Conservation (phyloP, 2,329 filamentous ascomycete species). For the Stagonosporopsis rhizophila region DNA sequence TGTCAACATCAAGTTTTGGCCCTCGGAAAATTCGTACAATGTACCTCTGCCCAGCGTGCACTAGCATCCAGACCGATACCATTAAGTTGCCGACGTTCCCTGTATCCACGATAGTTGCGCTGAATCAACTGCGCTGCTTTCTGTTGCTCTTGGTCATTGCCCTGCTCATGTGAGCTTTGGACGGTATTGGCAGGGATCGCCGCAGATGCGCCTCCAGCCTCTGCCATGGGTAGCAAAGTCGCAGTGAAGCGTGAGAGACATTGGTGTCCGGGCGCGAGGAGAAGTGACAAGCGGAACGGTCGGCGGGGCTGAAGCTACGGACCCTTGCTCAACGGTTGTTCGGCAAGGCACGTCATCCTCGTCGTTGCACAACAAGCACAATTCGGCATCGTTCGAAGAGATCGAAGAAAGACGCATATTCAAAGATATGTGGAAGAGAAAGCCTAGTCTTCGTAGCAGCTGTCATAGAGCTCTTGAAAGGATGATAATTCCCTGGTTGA, state of each 20-base stretch:
- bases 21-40: background rate
- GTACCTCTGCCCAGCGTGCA: slow-evolving; percentile 73
- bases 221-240: slow-evolving; percentile 5
- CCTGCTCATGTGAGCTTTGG: background rate
- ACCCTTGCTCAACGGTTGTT: slow-evolving; percentile 18
- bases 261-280: slow-evolving; percentile 12
- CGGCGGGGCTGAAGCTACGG: slow-evolving; percentile 19
- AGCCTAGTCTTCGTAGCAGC: background rate
- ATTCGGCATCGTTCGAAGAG: background rate
- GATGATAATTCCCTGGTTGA: background rate
- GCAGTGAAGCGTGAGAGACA: slow-evolving; percentile 11
- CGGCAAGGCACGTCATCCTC: slow-evolving; percentile 14
- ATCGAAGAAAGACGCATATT: background rate
- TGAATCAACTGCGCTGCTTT: slow-evolving; percentile 48
- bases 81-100: slow-evolving; percentile 71
- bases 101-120: slow-evolving; percentile 79
- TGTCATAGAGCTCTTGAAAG: background rate
- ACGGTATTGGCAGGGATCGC: background rate
- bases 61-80: slow-evolving; percentile 74
- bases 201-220: background rate
- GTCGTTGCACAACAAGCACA: slow-evolving; percentile 1
- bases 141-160: slow-evolving; percentile 29
- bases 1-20: slow-evolving; percentile 3
- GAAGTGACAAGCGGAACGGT: slow-evolving; percentile 12
- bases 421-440: background rate